Evolutionary conservation across 495 filamentous ascomycete genomes (phyloP).

Genomic region (Xylaria nigripes): DNA sequence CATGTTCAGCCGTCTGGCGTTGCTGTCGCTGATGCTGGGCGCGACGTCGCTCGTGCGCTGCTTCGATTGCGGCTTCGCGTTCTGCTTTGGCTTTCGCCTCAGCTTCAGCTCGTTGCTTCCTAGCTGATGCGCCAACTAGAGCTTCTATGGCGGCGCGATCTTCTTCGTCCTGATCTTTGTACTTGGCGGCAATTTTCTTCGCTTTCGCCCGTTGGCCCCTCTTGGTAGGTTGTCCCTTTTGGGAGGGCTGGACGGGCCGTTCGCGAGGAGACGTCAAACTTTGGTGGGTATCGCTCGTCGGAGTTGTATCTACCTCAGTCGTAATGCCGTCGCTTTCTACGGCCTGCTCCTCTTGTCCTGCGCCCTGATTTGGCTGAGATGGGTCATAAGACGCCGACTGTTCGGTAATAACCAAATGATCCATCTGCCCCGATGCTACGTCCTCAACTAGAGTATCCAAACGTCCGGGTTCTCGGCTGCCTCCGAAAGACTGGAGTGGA

Average conservation of each 20-base stretch:
- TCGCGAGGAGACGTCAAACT: slow-evolving; percentile 17
- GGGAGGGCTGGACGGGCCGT: slow-evolving; percentile 21
- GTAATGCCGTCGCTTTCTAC: slow-evolving; percentile 14
- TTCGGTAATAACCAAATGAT: slow-evolving; percentile 26
- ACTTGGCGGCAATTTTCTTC: slow-evolving; percentile 83
- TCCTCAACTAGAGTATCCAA: slow-evolving; percentile 11
- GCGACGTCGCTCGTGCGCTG: slow-evolving; percentile 59
- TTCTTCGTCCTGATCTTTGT: slow-evolving; percentile 90
- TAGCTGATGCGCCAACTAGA: slow-evolving; percentile 66
- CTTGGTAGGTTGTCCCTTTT: slow-evolving; percentile 38
- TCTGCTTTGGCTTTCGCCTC: slow-evolving; percentile 44
- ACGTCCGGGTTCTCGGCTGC: slow-evolving; percentile 21
- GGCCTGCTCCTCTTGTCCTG: slow-evolving; percentile 13
- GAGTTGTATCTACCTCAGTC: slow-evolving; percentile 17
- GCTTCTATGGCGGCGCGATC: slow-evolving; percentile 76
- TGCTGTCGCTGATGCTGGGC: slow-evolving; percentile 70
- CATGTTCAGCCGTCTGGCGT: slow-evolving; percentile 52
- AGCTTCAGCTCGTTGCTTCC: slow-evolving; percentile 42
- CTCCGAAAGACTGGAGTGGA: slow-evolving; percentile 34
- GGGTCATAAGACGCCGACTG: not conserved
- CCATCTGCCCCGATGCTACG: slow-evolving; percentile 23
- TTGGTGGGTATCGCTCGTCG: slow-evolving; percentile 9
- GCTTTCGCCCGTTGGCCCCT: slow-evolving; percentile 79
- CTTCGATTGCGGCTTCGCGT: slow-evolving; percentile 52
- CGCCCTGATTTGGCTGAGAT: slow-evolving; percentile 12